A percentile compares a stretch with the other conserved stretches of the same genome.
Evolutionary conservation across 2,329 filamentous ascomycete species (phyloP).

Genomic region (Periconia macrospinosa): DNA sequence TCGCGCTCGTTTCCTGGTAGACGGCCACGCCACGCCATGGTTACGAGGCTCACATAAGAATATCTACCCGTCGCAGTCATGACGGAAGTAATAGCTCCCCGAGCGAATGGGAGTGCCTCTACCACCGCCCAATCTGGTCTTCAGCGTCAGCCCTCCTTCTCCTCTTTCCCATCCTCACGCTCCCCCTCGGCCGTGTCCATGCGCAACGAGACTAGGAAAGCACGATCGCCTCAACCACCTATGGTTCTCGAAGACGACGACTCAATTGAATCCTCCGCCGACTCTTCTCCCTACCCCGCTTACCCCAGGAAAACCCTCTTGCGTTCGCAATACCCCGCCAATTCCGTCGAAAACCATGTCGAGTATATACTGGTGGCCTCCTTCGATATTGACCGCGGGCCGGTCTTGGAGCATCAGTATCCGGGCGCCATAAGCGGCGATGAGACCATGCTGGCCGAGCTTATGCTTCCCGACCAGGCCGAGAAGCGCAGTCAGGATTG

Average conservation of each 20-base stretch:
- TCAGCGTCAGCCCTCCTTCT: slow-evolving; percentile 47
- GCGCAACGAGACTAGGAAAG: slow-evolving; percentile 36
- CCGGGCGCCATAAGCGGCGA: slow-evolving; percentile 93
- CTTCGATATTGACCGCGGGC: slow-evolving; percentile 94
- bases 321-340: slow-evolving; percentile 53
- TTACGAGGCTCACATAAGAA: neutral
- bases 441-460: slow-evolving; percentile 95
- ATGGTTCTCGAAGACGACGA: slow-evolving; percentile 37
- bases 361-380: slow-evolving; percentile 98
- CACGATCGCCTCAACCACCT: slow-evolving; percentile 40
- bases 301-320: slow-evolving; percentile 23
- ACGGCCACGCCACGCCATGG: slow-evolving; percentile 18
- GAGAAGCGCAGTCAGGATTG: slow-evolving; percentile 95
- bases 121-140: slow-evolving; percentile 22
- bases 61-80: slow-evolving; percentile 17
- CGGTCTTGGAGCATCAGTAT: slow-evolving; percentile 98
- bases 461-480: slow-evolving; percentile 97
- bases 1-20: slow-evolving; percentile 18
- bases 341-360: slow-evolving; percentile 78
- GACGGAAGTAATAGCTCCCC: slow-evolving; percentile 34
- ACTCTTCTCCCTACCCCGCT: slow-evolving; percentile 28
- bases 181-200: slow-evolving; percentile 42
- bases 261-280: slow-evolving; percentile 29
- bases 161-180: slow-evolving; percentile 45
- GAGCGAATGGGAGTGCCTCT: slow-evolving; percentile 18